Conservation (phyloP, 352 stramenopile species). For the Pythium brachiatum region DNA sequence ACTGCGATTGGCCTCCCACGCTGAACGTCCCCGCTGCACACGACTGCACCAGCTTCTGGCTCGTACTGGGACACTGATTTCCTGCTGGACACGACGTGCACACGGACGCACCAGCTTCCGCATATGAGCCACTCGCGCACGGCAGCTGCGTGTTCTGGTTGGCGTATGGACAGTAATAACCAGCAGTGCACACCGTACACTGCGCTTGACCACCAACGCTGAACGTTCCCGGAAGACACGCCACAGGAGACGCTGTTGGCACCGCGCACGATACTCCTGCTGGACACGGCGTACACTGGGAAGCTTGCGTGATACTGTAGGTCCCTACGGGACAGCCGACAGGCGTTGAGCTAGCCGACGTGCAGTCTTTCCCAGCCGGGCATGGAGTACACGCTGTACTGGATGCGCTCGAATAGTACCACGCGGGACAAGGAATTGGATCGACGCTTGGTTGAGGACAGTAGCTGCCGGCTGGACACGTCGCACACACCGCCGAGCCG, state of each 20-base stretch:
- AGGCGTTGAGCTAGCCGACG: slow-evolving; percentile 32
- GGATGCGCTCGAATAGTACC: slow-evolving; percentile 38
- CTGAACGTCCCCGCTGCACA: slow-evolving; percentile 67
- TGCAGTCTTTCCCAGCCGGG: slow-evolving; percentile 49
- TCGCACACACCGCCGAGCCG: slow-evolving; percentile 37
- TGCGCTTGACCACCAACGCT: slow-evolving; percentile 41
- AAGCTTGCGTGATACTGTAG: slow-evolving; percentile 38
- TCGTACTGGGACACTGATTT: slow-evolving; percentile 53
- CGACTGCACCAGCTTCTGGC: slow-evolving; percentile 34
- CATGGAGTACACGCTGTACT: slow-evolving; percentile 49
- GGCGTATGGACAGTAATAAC: slow-evolving; percentile 55
- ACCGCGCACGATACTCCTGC: slow-evolving; percentile 36
- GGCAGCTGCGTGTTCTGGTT: slow-evolving; percentile 41
- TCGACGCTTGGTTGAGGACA: slow-evolving; percentile 44
- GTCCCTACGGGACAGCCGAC: slow-evolving; percentile 39
- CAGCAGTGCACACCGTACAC: slow-evolving; percentile 56
- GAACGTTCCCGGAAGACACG: slow-evolving; percentile 51
- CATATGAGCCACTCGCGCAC: slow-evolving; percentile 49
- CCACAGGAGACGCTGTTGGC: slow-evolving; percentile 28
- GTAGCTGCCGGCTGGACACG: slow-evolving; percentile 41
- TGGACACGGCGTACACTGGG: slow-evolving; percentile 40
- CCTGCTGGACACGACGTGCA: slow-evolving; percentile 54
- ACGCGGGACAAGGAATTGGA: slow-evolving; percentile 34
- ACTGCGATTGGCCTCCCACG: slow-evolving; percentile 43
- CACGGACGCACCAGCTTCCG: slow-evolving; percentile 36